phyloP scores from a whole-genome alignment of 2,329 filamentous ascomycete genomes.

The Alternaria brassicicola region DNA sequence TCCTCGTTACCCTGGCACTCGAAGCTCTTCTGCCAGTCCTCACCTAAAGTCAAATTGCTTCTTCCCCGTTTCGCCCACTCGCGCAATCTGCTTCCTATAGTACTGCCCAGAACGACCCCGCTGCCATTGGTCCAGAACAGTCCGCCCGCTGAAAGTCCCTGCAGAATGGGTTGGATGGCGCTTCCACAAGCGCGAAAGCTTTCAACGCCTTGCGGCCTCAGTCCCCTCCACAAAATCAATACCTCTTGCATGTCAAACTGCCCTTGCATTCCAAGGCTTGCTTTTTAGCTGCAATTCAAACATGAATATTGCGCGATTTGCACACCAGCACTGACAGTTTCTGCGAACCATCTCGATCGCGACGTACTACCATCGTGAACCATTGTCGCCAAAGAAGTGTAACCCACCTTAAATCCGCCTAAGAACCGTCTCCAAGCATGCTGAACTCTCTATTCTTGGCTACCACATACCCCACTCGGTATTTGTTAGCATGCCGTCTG shows the following conservation, averaged over 20 bases:
- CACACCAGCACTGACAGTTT: not conserved
- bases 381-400: not conserved
- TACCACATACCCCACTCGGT: not conserved
- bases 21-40: not conserved
- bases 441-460: not conserved
- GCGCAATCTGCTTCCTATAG: not conserved
- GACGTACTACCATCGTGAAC: not conserved
- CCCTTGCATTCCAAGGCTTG: not conserved
- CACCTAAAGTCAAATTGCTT: slow-evolving; percentile 7
- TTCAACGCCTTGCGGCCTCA: slow-evolving; percentile 1
- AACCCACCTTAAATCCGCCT: not conserved
- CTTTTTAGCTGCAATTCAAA: not conserved
- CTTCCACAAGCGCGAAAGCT: slow-evolving; percentile 1
- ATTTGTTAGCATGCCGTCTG: not conserved
- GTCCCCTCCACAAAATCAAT: not conserved
- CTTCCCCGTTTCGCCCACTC: not conserved
- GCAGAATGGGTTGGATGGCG: slow-evolving; percentile 3
- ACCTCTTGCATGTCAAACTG: not conserved
- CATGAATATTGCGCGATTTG: not conserved
- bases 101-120: not conserved
- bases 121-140: not conserved
- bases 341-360: not conserved
- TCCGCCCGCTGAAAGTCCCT: slow-evolving; percentile 2
- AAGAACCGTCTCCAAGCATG: not conserved
- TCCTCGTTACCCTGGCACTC: not conserved